A percentile compares a stretch with the other conserved stretches of the same genome.
Conservation (phyloP, 805 yeast genomes). For the Pichia pseudocactophila region DNA sequence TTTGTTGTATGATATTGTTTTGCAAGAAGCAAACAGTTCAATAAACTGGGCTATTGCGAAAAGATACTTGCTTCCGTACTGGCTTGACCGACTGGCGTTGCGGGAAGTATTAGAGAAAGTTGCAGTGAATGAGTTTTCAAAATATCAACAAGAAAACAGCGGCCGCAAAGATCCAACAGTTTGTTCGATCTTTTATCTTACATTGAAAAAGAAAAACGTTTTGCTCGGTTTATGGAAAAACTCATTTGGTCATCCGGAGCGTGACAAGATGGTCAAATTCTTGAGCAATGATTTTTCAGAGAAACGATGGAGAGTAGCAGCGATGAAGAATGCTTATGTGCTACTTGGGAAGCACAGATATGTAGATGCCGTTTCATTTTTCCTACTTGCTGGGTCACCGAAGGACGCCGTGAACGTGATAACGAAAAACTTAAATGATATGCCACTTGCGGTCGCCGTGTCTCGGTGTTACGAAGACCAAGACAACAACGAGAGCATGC, state of each 20-base stretch:
- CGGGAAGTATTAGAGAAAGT: slow-evolving; percentile 50
- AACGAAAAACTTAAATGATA: slow-evolving; percentile 55
- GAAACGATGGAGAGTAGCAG: slow-evolving; percentile 79
- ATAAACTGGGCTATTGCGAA: slow-evolving; percentile 54
- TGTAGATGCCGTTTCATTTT: slow-evolving; percentile 82
- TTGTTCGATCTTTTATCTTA: slow-evolving; percentile 68
- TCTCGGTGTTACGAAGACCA: slow-evolving; percentile 64
- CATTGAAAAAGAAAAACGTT: slow-evolving; percentile 68
- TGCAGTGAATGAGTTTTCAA: slow-evolving; percentile 61
- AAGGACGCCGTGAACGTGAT: slow-evolving; percentile 73
- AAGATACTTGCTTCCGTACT: slow-evolving; percentile 58
- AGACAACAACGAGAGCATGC: slow-evolving; percentile 47
- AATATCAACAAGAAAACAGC: slow-evolving; percentile 28
- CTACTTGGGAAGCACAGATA: slow-evolving; percentile 80
- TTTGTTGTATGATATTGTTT: slow-evolving; percentile 43
- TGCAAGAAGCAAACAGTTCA: slow-evolving; percentile 24
- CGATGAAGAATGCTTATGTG: slow-evolving; percentile 87
- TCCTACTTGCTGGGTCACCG: slow-evolving; percentile 65
- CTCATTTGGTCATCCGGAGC: slow-evolving; percentile 66
- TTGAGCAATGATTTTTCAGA: slow-evolving; percentile 67
- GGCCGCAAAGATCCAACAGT: slow-evolving; percentile 60
- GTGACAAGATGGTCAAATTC: slow-evolving; percentile 70
- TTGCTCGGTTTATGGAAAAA: slow-evolving; percentile 80
- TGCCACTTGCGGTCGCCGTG: slow-evolving; percentile 69
- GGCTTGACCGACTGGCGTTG: slow-evolving; percentile 48